Evolutionary conservation across 192 early-diverging fungal genomes (phyloP), one percentile per base, ranked within the genome.

Genomic region (Coemansia sp.): DNA sequence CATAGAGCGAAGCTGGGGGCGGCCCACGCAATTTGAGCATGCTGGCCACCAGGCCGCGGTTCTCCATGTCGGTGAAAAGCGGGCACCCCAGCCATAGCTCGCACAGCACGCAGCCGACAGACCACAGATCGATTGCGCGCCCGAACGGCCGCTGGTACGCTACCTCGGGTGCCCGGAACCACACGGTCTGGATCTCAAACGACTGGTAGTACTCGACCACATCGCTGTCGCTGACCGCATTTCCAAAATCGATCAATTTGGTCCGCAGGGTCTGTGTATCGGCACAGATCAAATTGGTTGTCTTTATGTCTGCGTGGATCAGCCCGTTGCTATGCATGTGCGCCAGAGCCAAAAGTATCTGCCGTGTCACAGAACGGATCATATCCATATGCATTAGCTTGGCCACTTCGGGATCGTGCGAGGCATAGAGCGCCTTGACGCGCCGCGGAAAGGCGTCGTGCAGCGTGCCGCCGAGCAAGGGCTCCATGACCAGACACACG

Each of bases 181-280:
- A 99, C 14, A 96, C 71, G 3, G 96, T 99, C 50, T 95, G 91
- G 14, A 99, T 95, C 38, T 86, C 74, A 40, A 90, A 84, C 5
- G 85, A 63, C 36, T 47, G 60, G 56, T 67, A 74, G 51, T 74
- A 74, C 64, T 74, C 64, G 19, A 56, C 37, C 23, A 74, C 71
- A 29, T 67, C 64, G 18, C 59, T 51, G 17, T 74, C 71, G 52
- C 71, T 55, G 8, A 93, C 74, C 0, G 96, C 93, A 11, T 97
- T 78, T 17, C 96, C 96, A 81, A 99, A 99, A 71, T 99, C 96
- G 26, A 93, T 90, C 27, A 96, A 73, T 67, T 97, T 96, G 24
- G 96, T 63, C 43, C 88, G 79, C 28, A 94, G 85, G 30, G 72
- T 55, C 17, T 81, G 80, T 55, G 89, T 89, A 41, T 96, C 72